These are phyloP conservation scores for Fusarium sp. DNA, from an alignment of 2,329 filamentous ascomycete species.

Conservation along the genomic window DNA sequence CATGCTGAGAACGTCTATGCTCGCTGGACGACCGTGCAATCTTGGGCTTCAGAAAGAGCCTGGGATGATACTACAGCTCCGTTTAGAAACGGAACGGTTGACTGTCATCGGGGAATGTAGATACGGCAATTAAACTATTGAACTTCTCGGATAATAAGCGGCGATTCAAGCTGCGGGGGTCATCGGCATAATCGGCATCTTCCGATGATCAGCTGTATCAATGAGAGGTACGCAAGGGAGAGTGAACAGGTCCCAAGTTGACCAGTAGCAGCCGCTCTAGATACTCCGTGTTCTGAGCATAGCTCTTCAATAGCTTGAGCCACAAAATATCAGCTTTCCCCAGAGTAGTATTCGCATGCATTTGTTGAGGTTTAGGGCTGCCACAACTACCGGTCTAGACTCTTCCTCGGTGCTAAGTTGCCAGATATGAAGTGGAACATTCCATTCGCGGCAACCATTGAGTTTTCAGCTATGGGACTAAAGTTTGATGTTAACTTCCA, in stretches of 20 bases:
- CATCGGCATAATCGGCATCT: constrained; percentile 11
- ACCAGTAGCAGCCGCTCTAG: not conserved
- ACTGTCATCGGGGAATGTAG: too few species aligned
- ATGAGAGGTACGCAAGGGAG: not conserved
- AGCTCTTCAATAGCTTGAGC: constrained; percentile 1
- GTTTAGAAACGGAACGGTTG: too few species aligned
- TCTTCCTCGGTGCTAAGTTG: not conserved
- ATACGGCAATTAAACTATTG: not conserved
- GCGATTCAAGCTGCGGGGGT: not conserved
- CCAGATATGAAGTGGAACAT: not conserved
- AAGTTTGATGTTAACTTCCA: not conserved
- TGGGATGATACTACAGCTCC: too few species aligned
- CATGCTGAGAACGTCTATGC: too few species aligned
- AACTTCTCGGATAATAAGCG: not conserved
- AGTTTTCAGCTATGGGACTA: not conserved
- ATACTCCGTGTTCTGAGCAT: not conserved
- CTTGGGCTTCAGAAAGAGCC: too few species aligned
- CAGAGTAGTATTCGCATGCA: not conserved
- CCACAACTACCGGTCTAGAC: constrained; percentile 17
- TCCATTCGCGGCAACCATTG: constrained; percentile 1
- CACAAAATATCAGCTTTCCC: constrained; percentile 12
- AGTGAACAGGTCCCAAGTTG: not conserved
- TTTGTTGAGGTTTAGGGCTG: constrained; percentile 1
- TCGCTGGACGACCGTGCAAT: too few species aligned
- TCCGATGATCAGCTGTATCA: not conserved